Conservation (phyloP, 2,329 filamentous ascomycete species). For the Trichoderma koningiopsis region DNA sequence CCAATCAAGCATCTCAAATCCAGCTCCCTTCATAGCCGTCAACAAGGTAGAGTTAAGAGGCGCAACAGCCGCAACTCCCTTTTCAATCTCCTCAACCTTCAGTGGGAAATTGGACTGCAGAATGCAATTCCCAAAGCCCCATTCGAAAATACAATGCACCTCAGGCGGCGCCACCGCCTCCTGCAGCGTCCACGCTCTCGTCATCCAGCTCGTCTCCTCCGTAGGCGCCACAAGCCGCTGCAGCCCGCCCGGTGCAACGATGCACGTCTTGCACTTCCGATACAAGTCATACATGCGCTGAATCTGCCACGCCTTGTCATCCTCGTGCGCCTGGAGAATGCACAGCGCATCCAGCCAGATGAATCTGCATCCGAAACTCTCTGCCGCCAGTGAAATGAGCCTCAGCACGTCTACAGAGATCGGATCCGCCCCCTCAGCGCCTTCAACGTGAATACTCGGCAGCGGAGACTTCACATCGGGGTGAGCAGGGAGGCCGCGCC, state of each 20-base stretch:
- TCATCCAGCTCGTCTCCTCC: slow-evolving; percentile 1
- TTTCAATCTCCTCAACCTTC: background rate
- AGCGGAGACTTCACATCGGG: background rate
- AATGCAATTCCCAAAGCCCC: background rate
- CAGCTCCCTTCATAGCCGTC: slow-evolving; percentile 10
- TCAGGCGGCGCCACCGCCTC: slow-evolving; percentile 16
- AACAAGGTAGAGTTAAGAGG: background rate
- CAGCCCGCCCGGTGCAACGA: slow-evolving; percentile 10
- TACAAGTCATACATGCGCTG: slow-evolving; percentile 22
- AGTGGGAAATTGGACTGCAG: slow-evolving; percentile 9
- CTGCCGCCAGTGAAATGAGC: background rate
- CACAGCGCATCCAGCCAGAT: slow-evolving; percentile 16
- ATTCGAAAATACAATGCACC: background rate
- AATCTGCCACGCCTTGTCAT: slow-evolving; percentile 20
- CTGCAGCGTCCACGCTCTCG: slow-evolving; percentile 11
- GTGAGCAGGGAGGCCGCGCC: slow-evolving; percentile 1
- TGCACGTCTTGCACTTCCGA: background rate
- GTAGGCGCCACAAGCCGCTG: slow-evolving; percentile 8
- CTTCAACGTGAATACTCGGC: background rate
- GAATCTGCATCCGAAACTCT: background rate
- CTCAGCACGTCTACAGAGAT: slow-evolving; percentile 4
- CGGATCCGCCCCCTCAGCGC: background rate
- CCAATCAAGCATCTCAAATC: background rate
- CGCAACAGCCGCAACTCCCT: background rate
- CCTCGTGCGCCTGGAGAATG: slow-evolving; percentile 5